Evolutionary conservation across 2,329 filamentous ascomycete genomes (phyloP).

Genomic region (Exophiala aquamarina): DNA sequence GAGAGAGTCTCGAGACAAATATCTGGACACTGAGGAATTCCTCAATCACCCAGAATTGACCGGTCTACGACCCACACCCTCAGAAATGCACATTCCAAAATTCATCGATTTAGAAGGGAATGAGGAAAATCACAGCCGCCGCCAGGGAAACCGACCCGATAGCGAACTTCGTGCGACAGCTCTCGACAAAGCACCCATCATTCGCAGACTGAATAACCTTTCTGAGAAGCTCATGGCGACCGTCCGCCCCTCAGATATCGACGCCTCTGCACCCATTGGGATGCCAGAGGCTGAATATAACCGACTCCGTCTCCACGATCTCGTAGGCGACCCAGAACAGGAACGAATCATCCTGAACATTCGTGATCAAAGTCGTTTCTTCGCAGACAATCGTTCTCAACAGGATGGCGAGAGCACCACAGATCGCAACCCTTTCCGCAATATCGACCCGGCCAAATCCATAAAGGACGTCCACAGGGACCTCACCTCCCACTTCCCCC

Average conservation of each 20-base stretch:
- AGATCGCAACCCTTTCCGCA: conserved; percentile 20
- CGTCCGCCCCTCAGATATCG: conserved; percentile 75
- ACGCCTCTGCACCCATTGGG: conserved; percentile 63
- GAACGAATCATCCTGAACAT: conserved; percentile 81
- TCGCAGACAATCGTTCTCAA: conserved; percentile 52
- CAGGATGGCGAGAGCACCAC: conserved; percentile 44
- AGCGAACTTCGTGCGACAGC: conserved; percentile 80
- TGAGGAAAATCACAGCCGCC: conserved; percentile 88
- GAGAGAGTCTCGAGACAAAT: conserved; percentile 67
- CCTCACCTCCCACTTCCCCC: conserved; percentile 19
- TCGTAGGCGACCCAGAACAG: conserved; percentile 72
- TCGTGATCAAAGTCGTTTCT: conserved; percentile 82
- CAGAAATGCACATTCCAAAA: conserved; percentile 71
- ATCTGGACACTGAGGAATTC: conserved; percentile 56
- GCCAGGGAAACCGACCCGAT: conserved; percentile 83
- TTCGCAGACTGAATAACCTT: conserved; percentile 83
- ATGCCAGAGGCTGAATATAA: conserved; percentile 73
- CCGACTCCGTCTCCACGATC: conserved; percentile 74
- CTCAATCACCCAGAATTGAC: conserved; percentile 68
- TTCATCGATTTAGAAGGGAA: conserved; percentile 93
- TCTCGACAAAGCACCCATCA: conserved; percentile 78
- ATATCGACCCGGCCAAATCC: conserved; percentile 24
- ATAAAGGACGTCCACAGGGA: conserved; percentile 22
- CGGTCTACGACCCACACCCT: conserved; percentile 41
- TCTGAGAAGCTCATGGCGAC: conserved; percentile 93